Evolutionary conservation across 2,329 filamentous ascomycete genomes (phyloP), one percentile per base, ranked within the genome.

Genomic region (Colletotrichum zoysiae): DNA sequence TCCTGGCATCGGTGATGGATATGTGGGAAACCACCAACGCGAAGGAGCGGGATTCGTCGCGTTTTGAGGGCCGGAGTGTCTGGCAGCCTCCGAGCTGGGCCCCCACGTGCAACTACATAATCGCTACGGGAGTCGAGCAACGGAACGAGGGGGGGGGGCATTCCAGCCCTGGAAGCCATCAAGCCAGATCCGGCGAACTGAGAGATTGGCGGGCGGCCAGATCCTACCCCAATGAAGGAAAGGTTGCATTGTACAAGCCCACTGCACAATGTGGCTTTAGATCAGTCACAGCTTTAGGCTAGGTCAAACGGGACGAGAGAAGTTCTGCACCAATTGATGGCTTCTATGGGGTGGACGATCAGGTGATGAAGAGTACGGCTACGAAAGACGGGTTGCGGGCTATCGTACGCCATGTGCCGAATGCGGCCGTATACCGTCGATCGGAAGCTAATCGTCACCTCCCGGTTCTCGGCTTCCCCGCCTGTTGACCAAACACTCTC

Each of bases 141-240:
- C 38, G 40, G 40, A 50, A 18, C 14, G 40, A 55, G 11, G 53
- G 35, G 11, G 11, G 53, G 35, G 11, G 30, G 30, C 40, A 46
- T 42, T 71, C 59, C 55, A 70, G 59, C 3, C 53, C 20, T 16
- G 30, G 35, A 23, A 60, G 53, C 44, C 42, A 40, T 60, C 23
- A 38, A 44, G 20, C 65, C 66, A 60, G 58, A 70, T 72, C 20
- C 65, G 66, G 70, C 59, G 30, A 8, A 11, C 20, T 38, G 5
- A 46, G 14, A 20, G 33, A 11, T 16, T 50, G 44, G 33, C 16
- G 23, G 40, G 18, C 18, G 23, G 20, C 14, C 53, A 8, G 48
- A 55, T 26, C 56, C 55, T 56, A 50, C 30, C 46, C 58, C 7
- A 57, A 33, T 40, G 50, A 51, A 30, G 33, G 55, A 38, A 14